These are phyloP conservation scores for Trametes cinnabarina DNA, from an alignment of 768 basidiomycete species.

Conservation along the genomic window DNA sequence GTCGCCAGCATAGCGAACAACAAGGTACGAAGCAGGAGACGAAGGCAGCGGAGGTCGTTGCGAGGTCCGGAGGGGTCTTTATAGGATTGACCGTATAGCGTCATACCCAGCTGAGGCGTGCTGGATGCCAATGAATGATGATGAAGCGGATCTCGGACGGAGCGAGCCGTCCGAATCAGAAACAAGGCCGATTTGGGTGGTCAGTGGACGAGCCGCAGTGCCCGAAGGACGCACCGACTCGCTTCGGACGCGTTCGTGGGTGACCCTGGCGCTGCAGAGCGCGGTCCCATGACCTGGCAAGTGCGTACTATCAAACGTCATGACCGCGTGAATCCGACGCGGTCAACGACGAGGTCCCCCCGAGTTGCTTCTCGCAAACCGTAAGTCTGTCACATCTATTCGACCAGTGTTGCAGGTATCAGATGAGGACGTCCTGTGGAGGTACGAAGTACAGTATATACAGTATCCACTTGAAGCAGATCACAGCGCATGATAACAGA, in stretches of 20 bases:
- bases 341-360: too few species aligned
- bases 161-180: constrained; percentile 2
- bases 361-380: background rate
- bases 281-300: background rate
- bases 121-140: background rate
- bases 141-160: background rate
- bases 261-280: background rate
- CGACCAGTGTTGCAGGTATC: too few species aligned
- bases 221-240: background rate
- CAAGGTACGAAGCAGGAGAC: background rate
- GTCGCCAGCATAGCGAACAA: constrained; percentile 13
- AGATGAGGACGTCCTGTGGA: too few species aligned
- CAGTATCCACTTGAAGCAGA: too few species aligned
- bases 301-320: background rate
- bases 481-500: too few species aligned
- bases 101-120: background rate
- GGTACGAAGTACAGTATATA: too few species aligned
- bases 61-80: background rate
- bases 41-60: background rate
- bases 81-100: background rate
- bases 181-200: background rate
- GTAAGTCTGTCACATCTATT: background rate
- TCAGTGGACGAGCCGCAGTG: background rate
- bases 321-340: background rate
- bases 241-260: background rate